Evolutionary conservation across 2,329 filamentous ascomycete species (phyloP), one percentile per base, ranked within the genome.

Genomic region (Alternaria gaisen): DNA sequence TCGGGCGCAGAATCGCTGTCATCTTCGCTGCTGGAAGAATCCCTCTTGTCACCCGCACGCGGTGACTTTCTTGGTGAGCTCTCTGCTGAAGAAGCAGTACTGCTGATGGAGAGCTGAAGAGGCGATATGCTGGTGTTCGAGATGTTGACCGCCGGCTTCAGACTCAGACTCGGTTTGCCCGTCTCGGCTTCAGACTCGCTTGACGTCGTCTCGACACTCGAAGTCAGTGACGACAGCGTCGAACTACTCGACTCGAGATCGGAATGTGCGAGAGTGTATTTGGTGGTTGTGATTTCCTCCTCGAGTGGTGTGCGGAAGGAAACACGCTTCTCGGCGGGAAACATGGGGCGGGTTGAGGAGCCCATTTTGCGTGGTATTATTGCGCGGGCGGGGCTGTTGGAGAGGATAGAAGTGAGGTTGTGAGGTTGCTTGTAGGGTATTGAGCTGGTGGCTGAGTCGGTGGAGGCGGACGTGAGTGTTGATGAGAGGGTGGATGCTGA

Each of bases 271-370:
- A 84, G 76, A 5, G 83, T 85, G 74, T 86, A 89, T 58, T 79
- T 82, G 41, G 82, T 80, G 3, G 82, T 89, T 63, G 80, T 81
- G 67, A 89, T 87, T 58, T 87, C 85, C 70, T 89, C 87, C 46
- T 86, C 85, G 26, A 88, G 72, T 18, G 84, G 83, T 12, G 78
- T 79, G 20, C 83, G 80, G 71, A 88, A 89, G 26, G 81, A 83
- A 12, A 89, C 87, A 63, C 80, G 82, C 77, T 88, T 89, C 68
- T 83, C 79, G 2, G 84, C 80, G 4, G 86, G 85, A 69, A 88
- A 88, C 74, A 80, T 75, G 61, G 78, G 78, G 57, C 77, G 69
- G 46, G 79, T 75, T 30, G 82, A 68, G 32, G 82, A 68, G 1
- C 83, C 80, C 67, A 80, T 81, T 61, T 75, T 79, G 71, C 68